Percentiles rank a stretch among this genome's conserved stretches.
These are phyloP conservation scores for Castanea sativa DNA, from an alignment of 306 rosid species.

Conservation along the genomic window DNA sequence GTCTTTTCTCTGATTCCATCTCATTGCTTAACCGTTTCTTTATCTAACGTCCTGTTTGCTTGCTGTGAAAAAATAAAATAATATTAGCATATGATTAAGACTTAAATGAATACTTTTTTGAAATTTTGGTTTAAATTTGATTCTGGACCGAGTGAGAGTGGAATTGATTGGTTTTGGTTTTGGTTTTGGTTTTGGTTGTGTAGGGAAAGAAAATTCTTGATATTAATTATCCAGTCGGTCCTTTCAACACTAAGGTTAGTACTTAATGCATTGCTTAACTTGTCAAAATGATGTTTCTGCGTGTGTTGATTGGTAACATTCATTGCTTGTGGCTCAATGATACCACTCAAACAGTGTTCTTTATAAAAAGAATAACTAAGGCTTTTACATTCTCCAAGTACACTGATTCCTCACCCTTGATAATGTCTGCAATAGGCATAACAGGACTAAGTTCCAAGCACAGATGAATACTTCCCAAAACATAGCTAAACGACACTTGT, in stretches of 20 bases:
- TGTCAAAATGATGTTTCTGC: too few species aligned
- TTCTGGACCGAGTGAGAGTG: neutral
- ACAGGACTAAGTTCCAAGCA: too few species aligned
- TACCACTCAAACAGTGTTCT: too few species aligned
- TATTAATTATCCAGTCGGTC: slow-evolving; percentile 65
- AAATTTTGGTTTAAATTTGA: neutral
- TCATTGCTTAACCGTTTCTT: neutral
- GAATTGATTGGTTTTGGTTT: neutral
- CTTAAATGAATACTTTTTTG: neutral
- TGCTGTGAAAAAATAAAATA: slow-evolving; percentile 7
- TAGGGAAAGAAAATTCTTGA: slow-evolving; percentile 65
- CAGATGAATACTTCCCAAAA: too few species aligned
- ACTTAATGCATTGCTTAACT: neutral
- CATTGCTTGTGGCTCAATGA: too few species aligned
- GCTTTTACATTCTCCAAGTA: too few species aligned
- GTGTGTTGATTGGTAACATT: too few species aligned
- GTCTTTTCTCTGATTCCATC: slow-evolving; percentile 22
- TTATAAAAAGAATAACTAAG: too few species aligned
- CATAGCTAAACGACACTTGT: too few species aligned
- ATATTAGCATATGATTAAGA: neutral
- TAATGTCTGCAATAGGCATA: too few species aligned
- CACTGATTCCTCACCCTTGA: too few species aligned
- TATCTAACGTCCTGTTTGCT: neutral
- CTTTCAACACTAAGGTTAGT: slow-evolving; percentile 89
- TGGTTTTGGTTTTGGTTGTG: neutral